phyloP scores from a whole-genome alignment of 768 basidiomycete genomes.

The Tylopilus vinaceipallidus region DNA sequence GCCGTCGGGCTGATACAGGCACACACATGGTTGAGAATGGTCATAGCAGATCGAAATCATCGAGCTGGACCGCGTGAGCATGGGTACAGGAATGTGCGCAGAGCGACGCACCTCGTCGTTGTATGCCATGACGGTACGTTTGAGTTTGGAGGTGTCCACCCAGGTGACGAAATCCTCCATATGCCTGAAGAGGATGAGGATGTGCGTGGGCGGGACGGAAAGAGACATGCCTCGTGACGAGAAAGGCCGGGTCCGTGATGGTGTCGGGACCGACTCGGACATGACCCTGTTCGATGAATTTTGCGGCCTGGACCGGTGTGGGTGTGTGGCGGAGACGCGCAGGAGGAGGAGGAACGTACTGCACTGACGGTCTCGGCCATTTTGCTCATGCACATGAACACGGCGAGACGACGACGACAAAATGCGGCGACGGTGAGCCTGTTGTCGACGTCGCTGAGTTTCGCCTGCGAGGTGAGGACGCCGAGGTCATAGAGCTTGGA shows the following conservation, averaged over 20 bases:
- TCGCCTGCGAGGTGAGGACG: conserved; percentile 80
- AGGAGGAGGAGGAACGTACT: conserved; percentile 46
- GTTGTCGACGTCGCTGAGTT: conserved; percentile 90
- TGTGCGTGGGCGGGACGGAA: not conserved
- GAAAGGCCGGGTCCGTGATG: conserved; percentile 92
- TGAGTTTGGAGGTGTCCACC: conserved; percentile 97
- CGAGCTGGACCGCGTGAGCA: conserved; percentile 55
- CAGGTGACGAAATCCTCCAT: conserved; percentile 99
- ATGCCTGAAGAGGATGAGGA: conserved; percentile 48
- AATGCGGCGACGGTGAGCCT: conserved; percentile 95
- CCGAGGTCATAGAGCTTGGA: conserved; percentile 98
- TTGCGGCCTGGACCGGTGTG: conserved; percentile 68
- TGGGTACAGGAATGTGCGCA: not conserved
- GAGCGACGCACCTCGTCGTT: conserved; percentile 81
- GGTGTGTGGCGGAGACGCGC: conserved; percentile 3
- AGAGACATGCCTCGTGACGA: conserved; percentile 74
- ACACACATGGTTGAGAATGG: too few species aligned
- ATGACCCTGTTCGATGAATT: conserved; percentile 98
- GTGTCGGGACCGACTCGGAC: conserved; percentile 96
- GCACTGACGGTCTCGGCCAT: conserved; percentile 96
- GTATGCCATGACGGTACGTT: conserved; percentile 92
- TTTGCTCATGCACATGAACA: conserved; percentile 87
- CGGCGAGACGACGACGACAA: conserved; percentile 87
- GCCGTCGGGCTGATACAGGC: too few species aligned
- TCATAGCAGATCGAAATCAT: conserved; percentile 91